These are phyloP conservation scores for Inonotus obliquus DNA, from an alignment of 1,284 basidiomycete species.

Conservation along the genomic window DNA sequence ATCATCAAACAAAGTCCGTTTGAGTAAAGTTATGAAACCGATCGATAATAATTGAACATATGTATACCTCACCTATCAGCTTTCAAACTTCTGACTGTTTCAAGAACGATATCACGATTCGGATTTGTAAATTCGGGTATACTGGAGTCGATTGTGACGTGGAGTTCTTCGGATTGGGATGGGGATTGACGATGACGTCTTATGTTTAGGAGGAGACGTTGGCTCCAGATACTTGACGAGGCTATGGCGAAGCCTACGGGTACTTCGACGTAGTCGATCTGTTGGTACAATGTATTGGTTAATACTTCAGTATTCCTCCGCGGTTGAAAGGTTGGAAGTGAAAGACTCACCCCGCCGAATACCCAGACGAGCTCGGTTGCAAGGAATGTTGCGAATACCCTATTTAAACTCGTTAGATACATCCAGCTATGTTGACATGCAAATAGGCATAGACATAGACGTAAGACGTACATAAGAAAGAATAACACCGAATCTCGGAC, in stretches of 20 bases:
- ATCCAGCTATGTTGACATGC: no score
- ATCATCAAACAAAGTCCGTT: no score
- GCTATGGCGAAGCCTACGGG: constrained; percentile 8
- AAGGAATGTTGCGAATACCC: constrained; percentile 4
- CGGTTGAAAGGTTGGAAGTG: background rate
- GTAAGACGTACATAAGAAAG: background rate
- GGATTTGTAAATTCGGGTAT: background rate
- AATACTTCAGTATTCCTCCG: background rate
- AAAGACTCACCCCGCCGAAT: constrained; percentile 1
- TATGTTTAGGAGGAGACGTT: constrained; percentile 9
- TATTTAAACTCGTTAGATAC: no score
- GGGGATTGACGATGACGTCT: background rate
- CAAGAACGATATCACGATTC: background rate
- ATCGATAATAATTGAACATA: background rate
- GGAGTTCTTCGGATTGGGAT: background rate
- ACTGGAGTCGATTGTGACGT: background rate
- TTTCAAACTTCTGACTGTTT: background rate
- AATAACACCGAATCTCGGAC: background rate
- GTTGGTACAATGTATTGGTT: background rate
- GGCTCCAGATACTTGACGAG: constrained; percentile 7
- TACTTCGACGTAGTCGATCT: constrained; percentile 7
- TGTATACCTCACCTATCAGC: background rate
- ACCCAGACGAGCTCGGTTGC: constrained; percentile 5
- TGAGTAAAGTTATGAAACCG: background rate
- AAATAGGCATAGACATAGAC: background rate